Evolutionary conservation across 2,329 filamentous ascomycete genomes (phyloP).

Genomic region (Plectosphaerella cucumerina): DNA sequence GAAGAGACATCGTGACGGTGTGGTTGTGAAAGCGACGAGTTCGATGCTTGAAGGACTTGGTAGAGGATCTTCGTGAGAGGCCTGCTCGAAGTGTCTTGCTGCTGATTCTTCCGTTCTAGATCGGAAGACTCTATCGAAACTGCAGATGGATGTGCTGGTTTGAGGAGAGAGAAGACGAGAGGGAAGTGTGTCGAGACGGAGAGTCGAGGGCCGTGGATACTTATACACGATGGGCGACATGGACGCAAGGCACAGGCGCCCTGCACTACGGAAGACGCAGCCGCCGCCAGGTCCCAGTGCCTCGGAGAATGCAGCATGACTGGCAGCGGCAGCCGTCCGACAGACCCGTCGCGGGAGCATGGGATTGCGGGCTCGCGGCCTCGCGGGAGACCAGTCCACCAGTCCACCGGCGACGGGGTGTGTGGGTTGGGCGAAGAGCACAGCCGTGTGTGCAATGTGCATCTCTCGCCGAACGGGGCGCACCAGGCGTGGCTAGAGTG

Average conservation of each 20-base stretch:
- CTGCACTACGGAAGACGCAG: background rate
- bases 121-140: background rate
- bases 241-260: background rate
- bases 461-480: too few relatives aligned
- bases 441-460: too few relatives aligned
- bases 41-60: background rate
- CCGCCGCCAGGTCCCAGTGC: background rate
- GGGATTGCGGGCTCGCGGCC: background rate
- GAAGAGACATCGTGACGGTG: conserved; percentile 49
- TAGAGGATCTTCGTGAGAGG: background rate
- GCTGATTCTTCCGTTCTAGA: background rate
- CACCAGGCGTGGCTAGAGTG: too few relatives aligned
- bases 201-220: background rate
- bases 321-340: background rate
- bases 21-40: background rate
- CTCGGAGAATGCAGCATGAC: background rate
- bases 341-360: background rate
- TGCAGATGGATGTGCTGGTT: background rate
- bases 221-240: background rate
- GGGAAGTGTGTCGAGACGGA: background rate
- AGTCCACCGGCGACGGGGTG: too few relatives aligned
- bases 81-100: background rate
- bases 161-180: background rate
- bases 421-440: too few relatives aligned
- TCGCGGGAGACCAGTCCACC: too few relatives aligned